Evolutionary conservation across 1,139 yeast genomes (phyloP).

Genomic region (Zygosaccharomyces pseudobailii): DNA sequence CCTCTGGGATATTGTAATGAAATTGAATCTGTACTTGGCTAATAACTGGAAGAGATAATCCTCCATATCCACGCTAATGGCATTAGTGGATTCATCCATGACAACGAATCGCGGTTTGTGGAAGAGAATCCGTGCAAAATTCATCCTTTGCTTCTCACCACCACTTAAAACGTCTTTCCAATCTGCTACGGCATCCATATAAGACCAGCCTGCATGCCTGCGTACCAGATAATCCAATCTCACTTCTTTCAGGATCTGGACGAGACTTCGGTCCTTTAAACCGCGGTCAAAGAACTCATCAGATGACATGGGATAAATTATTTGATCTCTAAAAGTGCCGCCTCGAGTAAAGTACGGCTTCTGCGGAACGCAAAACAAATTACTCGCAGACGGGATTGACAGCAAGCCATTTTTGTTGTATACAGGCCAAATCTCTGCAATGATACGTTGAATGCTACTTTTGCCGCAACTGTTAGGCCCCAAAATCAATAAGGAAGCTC

Average conservation of each 20-base stretch:
- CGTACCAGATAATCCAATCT: conserved; percentile 71
- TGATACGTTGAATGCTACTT: conserved; percentile 75
- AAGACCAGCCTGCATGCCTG: conserved; percentile 37
- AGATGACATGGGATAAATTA: conserved; percentile 78
- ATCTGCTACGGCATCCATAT: conserved; percentile 49
- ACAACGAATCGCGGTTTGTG: conserved; percentile 79
- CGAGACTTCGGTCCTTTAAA: conserved; percentile 62
- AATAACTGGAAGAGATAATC: conserved; percentile 78
- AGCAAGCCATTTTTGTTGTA: conserved; percentile 65
- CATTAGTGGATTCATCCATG: conserved; percentile 90
- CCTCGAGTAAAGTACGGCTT: conserved; percentile 68
- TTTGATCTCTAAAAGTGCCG: conserved; percentile 82
- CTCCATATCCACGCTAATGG: conserved; percentile 88
- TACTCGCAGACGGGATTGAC: conserved; percentile 72
- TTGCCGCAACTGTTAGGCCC: conserved; percentile 92
- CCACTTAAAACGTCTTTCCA: conserved; percentile 95
- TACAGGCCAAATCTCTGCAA: conserved; percentile 91
- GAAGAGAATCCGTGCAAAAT: conserved; percentile 82
- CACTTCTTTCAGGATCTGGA: conserved; percentile 66
- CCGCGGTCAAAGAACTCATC: conserved; percentile 75
- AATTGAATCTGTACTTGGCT: conserved; percentile 65
- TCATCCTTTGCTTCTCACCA: conserved; percentile 89
- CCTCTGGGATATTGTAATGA: conserved; percentile 80
- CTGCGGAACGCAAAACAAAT: conserved; percentile 75
- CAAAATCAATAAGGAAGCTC: conserved; percentile 70